These are phyloP conservation scores for Kluyveromyces sp. DNA, from an alignment of 1,139 yeast species.

Conservation along the genomic window DNA sequence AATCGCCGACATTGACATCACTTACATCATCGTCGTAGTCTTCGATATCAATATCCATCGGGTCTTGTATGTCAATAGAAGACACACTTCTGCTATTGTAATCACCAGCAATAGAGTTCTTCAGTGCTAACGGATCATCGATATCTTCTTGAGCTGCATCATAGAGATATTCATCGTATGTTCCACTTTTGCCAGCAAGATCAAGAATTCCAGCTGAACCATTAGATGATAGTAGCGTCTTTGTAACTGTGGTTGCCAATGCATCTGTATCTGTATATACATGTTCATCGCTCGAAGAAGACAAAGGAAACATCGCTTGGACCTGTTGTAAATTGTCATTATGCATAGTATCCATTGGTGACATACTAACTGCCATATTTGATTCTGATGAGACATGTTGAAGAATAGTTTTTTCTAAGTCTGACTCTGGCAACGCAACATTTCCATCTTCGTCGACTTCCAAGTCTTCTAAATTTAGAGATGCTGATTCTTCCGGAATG, in stretches of 20 bases:
- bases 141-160: constrained; percentile 5
- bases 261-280: neutral
- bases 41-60: constrained; percentile 8
- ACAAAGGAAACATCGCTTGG: neutral
- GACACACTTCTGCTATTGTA: neutral
- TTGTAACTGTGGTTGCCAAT: constrained; percentile 5
- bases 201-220: constrained; percentile 6
- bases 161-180: constrained; percentile 10
- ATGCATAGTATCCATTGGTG: neutral
- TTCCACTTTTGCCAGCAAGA: constrained; percentile 1
- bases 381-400: neutral
- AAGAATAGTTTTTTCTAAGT: constrained; percentile 5
- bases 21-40: constrained; percentile 22
- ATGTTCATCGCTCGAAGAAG: neutral
- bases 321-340: neutral
- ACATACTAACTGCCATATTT: neutral
- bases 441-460: constrained; percentile 19
- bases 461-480: constrained; percentile 11
- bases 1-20: constrained; percentile 24
- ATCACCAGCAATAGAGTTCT: neutral
- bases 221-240: constrained; percentile 9
- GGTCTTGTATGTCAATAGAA: constrained; percentile 3
- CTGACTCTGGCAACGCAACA: constrained; percentile 12
- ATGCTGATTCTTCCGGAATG: constrained; percentile 1
- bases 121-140: neutral